Base-by-base conservation (phyloP, 2,329 filamentous ascomycete species). In the Reticulascus tulasneorum region DNA sequence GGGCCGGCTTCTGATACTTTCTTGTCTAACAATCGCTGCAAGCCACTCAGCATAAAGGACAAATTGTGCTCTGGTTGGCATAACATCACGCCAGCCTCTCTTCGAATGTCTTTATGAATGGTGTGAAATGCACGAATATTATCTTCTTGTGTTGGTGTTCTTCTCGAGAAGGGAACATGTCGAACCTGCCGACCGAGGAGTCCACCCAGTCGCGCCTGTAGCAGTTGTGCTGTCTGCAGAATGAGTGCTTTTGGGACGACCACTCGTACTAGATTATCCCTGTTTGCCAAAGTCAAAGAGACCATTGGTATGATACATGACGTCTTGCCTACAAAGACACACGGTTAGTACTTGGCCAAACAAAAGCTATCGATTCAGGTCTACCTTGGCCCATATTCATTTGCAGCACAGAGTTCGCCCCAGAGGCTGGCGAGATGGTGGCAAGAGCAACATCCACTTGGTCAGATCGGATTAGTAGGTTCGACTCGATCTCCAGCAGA, bases 341-440 rank as follows among this genome's bases (percentile, higher is more conserved):
- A 32, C 20, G 29, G 33, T 46, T 35, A 45, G 25, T 10, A 37
- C 28, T 21, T 9, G 3, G 22, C 4, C 23, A 15, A 3, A 36
- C 15, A 19, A 28, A 13, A 23, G 28, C 28, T 15, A 15, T 7
- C 5, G 21, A n/a, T 19, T 9, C 23, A 28, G 1, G 38, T 44
- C 50, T 51, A 60, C 72, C 73, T 59, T 80, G 69, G 0, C 80
- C 80, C 79, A 84, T 84, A 42, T 82, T 78, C 56, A 84, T 69
- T 42, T 84, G 80, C 2, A 83, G 46, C 0, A 84, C 75, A 0
- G 77, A 77, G 40, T 82, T 84, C 0, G 56, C 44, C 0, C 60
- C 58, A 0, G 72, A 75, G 0, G 47, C 37, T 0, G 81, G 80
- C 0, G 57, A 57, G 2, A 81, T 77, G 13, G 76, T 86, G 1